Conservation (phyloP, 139 green algal genomes). For the Edaphochlamys debaryana region DNA sequence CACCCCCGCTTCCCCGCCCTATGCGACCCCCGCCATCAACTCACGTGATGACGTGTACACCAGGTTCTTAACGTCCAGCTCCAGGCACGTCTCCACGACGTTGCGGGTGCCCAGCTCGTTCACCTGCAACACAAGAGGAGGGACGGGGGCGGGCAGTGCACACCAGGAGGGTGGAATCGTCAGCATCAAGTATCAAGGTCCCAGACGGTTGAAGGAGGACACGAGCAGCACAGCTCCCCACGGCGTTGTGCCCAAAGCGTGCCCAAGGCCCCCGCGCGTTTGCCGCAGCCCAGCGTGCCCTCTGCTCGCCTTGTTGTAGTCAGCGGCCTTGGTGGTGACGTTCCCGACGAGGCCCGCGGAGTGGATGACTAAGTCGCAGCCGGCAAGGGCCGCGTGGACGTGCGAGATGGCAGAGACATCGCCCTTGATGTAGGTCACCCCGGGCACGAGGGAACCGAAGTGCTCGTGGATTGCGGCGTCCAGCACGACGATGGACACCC, state of each 20-base stretch:
- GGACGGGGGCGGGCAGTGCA: too few species aligned
- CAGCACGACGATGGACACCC: not conserved
- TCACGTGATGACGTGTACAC: constrained; percentile 36
- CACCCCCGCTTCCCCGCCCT: too few species aligned
- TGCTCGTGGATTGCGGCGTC: constrained; percentile 16
- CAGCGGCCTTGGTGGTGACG: not conserved
- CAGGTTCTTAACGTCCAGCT: not conserved
- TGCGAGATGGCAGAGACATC: constrained; percentile 7
- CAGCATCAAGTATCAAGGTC: too few species aligned
- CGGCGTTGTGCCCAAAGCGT: too few species aligned
- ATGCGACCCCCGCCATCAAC: too few species aligned
- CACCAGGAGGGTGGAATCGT: too few species aligned
- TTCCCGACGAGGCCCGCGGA: not conserved
- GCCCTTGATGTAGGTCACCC: constrained; percentile 8
- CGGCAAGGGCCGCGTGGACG: not conserved
- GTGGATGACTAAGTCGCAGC: not conserved
- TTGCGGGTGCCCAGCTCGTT: constrained; percentile 31
- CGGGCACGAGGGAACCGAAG: constrained; percentile 39
- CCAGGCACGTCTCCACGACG: constrained; percentile 38
- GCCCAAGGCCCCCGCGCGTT: too few species aligned
- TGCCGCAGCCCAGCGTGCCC: too few species aligned
- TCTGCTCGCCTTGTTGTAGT: too few species aligned
- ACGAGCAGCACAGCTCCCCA: too few species aligned
- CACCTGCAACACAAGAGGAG: too few species aligned
- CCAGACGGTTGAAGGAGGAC: too few species aligned